Evolutionary conservation across 257 asterid species (phyloP).

Genomic region (Solanum ahanhuiri): DNA sequence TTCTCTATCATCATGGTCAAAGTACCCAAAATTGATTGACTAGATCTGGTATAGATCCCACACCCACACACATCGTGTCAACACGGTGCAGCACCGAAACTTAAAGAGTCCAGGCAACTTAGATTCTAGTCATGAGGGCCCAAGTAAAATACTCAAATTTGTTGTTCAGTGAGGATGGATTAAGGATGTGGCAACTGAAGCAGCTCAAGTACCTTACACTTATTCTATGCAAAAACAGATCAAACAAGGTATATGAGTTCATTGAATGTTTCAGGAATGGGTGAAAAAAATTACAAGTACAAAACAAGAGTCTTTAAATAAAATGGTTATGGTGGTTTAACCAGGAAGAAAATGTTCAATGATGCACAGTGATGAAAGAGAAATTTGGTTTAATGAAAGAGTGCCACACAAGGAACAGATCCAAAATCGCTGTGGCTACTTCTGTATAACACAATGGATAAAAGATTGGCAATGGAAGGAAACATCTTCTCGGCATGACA

Average conservation of each 20-base stretch:
- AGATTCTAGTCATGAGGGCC: not conserved
- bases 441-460: not conserved
- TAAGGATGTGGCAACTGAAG: not conserved
- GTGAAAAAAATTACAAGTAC: not conserved
- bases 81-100: not conserved
- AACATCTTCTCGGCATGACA: not conserved
- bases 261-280: not conserved
- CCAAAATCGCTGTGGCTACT: not conserved
- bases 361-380: not conserved
- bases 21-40: not conserved
- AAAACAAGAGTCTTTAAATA: not conserved
- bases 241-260: not conserved
- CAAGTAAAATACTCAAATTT: not conserved
- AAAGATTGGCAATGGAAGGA: not conserved
- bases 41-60: not conserved
- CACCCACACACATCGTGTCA: not conserved
- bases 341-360: not conserved
- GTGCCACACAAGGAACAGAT: not conserved
- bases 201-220: not conserved
- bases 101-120: not conserved
- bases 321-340: not conserved
- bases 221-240: not conserved
- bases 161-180: not conserved
- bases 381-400: not conserved
- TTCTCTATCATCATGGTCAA: not conserved